A percentile compares a stretch with the other conserved stretches of the same genome.
Evolutionary conservation across 163 green algal species (phyloP).

Genomic region (Coccomyxa subellipsoidea): DNA sequence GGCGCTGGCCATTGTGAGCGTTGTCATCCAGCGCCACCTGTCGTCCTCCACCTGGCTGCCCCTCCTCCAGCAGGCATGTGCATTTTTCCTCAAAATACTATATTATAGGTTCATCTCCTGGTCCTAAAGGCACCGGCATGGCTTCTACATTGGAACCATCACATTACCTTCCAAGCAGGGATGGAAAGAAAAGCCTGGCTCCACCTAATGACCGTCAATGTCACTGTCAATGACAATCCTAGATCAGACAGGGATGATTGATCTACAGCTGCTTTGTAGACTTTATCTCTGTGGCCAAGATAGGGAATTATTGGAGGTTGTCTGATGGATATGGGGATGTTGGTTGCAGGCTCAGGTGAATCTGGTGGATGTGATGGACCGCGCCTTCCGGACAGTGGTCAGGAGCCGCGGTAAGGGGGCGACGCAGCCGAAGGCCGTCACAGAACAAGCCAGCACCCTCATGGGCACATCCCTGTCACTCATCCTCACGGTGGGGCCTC

Average conservation of each 20-base stretch:
- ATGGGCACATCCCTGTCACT: background rate
- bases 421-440: background rate
- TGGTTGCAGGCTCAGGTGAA: slow-evolving; percentile 7
- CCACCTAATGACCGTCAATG: too few species aligned
- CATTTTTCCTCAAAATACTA: background rate
- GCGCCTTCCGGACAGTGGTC: background rate
- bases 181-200: too few species aligned
- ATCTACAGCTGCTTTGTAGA: too few species aligned
- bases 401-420: background rate
- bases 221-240: too few species aligned
- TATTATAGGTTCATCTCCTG: too few species aligned
- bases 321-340: background rate
- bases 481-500: background rate
- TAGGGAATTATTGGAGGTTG: background rate
- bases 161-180: too few species aligned
- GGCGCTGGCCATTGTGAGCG: background rate
- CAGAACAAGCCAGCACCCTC: background rate
- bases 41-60: background rate
- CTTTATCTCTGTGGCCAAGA: background rate
- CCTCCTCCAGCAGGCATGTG: background rate
- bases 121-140: too few species aligned
- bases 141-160: too few species aligned
- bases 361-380: slow-evolving; percentile 9
- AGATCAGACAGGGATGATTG: too few species aligned
- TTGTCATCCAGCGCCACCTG: slow-evolving; percentile 1